A percentile compares a stretch with the other conserved stretches of the same genome.
Evolutionary conservation across 805 yeast species (phyloP).

Genomic region (Candida coleopterorum): DNA sequence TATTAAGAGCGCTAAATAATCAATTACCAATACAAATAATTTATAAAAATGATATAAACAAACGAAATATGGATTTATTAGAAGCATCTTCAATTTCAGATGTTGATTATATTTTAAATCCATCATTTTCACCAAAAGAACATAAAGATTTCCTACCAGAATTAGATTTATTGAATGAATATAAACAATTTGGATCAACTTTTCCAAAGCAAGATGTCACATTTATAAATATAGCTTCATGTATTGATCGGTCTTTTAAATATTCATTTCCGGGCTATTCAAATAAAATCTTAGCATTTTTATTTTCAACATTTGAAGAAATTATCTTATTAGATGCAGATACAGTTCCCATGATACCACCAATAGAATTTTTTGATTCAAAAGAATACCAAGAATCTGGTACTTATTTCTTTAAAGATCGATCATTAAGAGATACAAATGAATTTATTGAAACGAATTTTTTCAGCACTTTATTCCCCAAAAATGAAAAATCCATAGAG

Average conservation of each 20-base stretch:
- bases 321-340: slow-evolving; percentile 37
- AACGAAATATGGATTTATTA: slow-evolving; percentile 18
- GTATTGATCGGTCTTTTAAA: slow-evolving; percentile 15
- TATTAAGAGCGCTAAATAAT: slow-evolving; percentile 29
- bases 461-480: slow-evolving; percentile 45
- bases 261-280: slow-evolving; percentile 27
- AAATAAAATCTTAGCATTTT: slow-evolving; percentile 31
- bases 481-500: slow-evolving; percentile 18
- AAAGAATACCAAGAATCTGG: slow-evolving; percentile 15
- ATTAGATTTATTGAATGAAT: slow-evolving; percentile 12
- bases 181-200: slow-evolving; percentile 13
- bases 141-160: slow-evolving; percentile 17
- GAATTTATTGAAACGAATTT: slow-evolving; percentile 31
- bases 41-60: slow-evolving; percentile 21
- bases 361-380: slow-evolving; percentile 12
- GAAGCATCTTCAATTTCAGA: slow-evolving; percentile 16
- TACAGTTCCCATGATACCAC: slow-evolving; percentile 28
- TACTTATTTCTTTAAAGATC: slow-evolving; percentile 21
- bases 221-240: slow-evolving; percentile 19
- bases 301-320: slow-evolving; percentile 31
- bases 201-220: slow-evolving; percentile 27
- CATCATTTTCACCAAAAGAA: slow-evolving; percentile 14
- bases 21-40: slow-evolving; percentile 30
- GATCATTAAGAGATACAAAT: slow-evolving; percentile 20
- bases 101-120: slow-evolving; percentile 13